A percentile compares a stretch with the other conserved stretches of the same genome.
Conservation (phyloP, 129 eudicot genomes). For the Cynara cardunculus region DNA sequence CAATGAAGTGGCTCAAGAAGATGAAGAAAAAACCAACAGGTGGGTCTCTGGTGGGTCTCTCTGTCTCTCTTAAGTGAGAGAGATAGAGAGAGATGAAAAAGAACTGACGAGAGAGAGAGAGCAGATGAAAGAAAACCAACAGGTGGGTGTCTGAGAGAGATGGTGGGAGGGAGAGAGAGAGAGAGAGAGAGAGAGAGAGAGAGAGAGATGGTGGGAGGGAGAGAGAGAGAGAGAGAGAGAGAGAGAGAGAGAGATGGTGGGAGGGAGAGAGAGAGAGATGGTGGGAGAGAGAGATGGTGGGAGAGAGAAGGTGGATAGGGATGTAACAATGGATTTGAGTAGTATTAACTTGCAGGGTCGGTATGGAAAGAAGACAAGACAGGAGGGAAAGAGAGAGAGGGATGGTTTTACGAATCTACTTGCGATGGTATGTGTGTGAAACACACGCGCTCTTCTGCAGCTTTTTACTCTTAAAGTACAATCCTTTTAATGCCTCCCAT, state of each 20-base stretch:
- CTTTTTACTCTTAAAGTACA: constrained; percentile 27
- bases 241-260: background rate
- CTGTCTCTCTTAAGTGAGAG: background rate
- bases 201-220: background rate
- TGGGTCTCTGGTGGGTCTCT: too few relatives aligned
- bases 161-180: background rate
- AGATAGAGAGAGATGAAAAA: background rate
- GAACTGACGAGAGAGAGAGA: background rate
- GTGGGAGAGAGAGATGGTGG: background rate
- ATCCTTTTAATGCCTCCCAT: constrained; percentile 30
- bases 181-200: background rate
- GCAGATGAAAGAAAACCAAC: background rate
- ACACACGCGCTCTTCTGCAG: constrained; percentile 27
- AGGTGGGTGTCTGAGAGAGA: background rate
- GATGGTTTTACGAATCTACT: constrained; percentile 10
- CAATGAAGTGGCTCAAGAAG: constrained; percentile 31
- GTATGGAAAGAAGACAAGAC: constrained; percentile 35
- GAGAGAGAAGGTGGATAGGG: background rate
- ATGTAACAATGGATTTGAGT: constrained; percentile 17
- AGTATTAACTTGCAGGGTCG: constrained; percentile 12
- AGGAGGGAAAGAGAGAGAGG: constrained; percentile 17
- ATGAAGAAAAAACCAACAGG: background rate
- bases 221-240: background rate
- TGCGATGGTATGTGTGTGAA: constrained; percentile 14
- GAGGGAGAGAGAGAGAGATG: background rate